These are phyloP conservation scores for Cryptococcus sp. DNA, from an alignment of 1,284 basidiomycete genomes.

Conservation along the genomic window DNA sequence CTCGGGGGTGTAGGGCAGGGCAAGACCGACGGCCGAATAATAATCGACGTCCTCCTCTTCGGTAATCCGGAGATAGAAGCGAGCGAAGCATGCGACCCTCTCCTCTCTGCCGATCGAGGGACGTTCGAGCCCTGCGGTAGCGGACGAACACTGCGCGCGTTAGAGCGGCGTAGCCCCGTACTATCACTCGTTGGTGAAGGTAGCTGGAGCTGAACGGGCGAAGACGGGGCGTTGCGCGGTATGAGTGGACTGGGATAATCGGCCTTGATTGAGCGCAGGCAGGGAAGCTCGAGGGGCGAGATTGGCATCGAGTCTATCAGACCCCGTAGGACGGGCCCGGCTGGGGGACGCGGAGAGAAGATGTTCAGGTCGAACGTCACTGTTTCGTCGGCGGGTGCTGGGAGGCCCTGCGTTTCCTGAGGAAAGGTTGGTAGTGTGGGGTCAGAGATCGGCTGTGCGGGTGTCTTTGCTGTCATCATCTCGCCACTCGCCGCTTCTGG, in stretches of 20 bases:
- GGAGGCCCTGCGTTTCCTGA: neutral
- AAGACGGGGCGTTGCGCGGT: slow-evolving; percentile 3
- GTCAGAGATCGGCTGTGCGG: neutral
- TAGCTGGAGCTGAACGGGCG: neutral
- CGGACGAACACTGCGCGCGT: neutral
- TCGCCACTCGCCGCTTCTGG: too few species aligned
- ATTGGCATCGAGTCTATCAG: slow-evolving; percentile 15
- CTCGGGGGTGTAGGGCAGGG: slow-evolving; percentile 24
- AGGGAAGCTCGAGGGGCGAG: slow-evolving; percentile 23
- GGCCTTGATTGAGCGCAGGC: neutral
- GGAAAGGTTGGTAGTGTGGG: neutral
- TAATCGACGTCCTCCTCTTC: slow-evolving; percentile 14
- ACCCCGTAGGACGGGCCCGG: slow-evolving; percentile 14
- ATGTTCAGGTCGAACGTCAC: slow-evolving; percentile 16
- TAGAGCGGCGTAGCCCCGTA: neutral
- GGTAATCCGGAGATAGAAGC: slow-evolving; percentile 1
- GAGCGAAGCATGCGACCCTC: slow-evolving; percentile 3
- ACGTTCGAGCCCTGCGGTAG: too few species aligned
- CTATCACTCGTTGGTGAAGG: neutral
- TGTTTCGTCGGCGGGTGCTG: neutral
- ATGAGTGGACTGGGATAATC: slow-evolving; percentile 1
- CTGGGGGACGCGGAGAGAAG: slow-evolving; percentile 22
- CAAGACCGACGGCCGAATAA: slow-evolving; percentile 20
- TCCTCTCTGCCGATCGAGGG: neutral
- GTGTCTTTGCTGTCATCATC: too few species aligned